phyloP scores from a whole-genome alignment of 345 rosid species.

The Mercurialis annua region DNA sequence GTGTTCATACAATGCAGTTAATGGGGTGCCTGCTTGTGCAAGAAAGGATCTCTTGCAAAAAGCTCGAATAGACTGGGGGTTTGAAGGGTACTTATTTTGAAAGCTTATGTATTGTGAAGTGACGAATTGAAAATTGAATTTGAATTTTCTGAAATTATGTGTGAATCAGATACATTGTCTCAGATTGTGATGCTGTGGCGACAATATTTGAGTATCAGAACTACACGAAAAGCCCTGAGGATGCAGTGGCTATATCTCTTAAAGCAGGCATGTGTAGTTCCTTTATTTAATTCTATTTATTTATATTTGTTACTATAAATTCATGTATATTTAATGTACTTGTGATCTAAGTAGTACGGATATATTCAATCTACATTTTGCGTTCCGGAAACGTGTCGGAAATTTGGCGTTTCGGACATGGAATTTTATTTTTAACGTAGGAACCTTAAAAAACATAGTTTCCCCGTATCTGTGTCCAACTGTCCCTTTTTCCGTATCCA shows the following conservation, averaged over 20 bases:
- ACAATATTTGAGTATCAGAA: slow-evolving; percentile 74
- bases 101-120: slow-evolving; percentile 1
- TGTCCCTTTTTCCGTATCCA: too few relatives aligned
- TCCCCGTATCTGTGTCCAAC: too few relatives aligned
- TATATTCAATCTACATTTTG: too few relatives aligned
- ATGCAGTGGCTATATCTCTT: slow-evolving; percentile 73
- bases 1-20: slow-evolving; percentile 86
- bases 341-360: too few relatives aligned
- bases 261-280: slow-evolving; percentile 59
- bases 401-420: too few relatives aligned
- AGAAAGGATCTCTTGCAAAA: slow-evolving; percentile 52
- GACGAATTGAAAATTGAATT: neutral
- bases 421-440: too few relatives aligned
- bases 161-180: slow-evolving; percentile 65
- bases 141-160: neutral
- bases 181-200: slow-evolving; percentile 97
- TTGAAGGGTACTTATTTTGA: slow-evolving; percentile 52
- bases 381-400: too few relatives aligned
- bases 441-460: too few relatives aligned
- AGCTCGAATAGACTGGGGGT: slow-evolving; percentile 83
- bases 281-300: neutral
- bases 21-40: slow-evolving; percentile 91
- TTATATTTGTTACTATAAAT: neutral
- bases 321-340: too few relatives aligned
- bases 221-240: slow-evolving; percentile 56